A percentile compares a stretch with the other conserved stretches of the same genome.
These are phyloP conservation scores for Kregervanrija pseudodelftensis DNA, from an alignment of 805 yeast genomes.

Conservation along the genomic window DNA sequence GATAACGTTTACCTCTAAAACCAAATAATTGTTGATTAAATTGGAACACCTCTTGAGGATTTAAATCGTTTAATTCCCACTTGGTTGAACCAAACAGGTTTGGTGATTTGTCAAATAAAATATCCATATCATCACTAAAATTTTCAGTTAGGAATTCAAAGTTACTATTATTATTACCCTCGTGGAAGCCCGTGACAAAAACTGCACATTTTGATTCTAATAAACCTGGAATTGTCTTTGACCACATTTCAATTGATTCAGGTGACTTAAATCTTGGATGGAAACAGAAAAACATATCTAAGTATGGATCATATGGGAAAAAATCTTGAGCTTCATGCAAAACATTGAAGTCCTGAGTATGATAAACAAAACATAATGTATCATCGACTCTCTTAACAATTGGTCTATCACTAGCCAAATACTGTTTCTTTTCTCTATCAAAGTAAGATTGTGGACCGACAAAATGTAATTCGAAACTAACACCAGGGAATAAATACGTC, in stretches of 20 bases:
- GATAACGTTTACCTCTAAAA: conserved; percentile 94
- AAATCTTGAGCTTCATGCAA: conserved; percentile 89
- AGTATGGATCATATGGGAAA: conserved; percentile 96
- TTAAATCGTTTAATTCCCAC: conserved; percentile 87
- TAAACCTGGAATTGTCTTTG: conserved; percentile 74
- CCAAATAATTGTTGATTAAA: conserved; percentile 87
- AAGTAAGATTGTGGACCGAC: conserved; percentile 89
- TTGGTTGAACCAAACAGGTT: conserved; percentile 82
- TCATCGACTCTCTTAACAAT: conserved; percentile 67
- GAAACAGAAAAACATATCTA: conserved; percentile 87
- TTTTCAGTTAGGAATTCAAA: conserved; percentile 59
- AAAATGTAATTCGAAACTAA: conserved; percentile 79
- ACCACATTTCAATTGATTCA: conserved; percentile 75
- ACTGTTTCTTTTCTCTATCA: conserved; percentile 62
- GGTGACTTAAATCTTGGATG: conserved; percentile 91
- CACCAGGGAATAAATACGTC: conserved; percentile 75
- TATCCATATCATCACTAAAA: conserved; percentile 71
- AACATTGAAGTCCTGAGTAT: conserved; percentile 87
- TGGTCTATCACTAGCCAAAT: conserved; percentile 55
- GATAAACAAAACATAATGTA: conserved; percentile 66
- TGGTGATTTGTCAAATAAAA: conserved; percentile 63
- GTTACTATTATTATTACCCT: conserved; percentile 63
- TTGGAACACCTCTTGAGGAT: conserved; percentile 91
- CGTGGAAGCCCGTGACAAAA: conserved; percentile 84
- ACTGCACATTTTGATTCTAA: conserved; percentile 91